A percentile compares a stretch with the other conserved stretches of the same genome.
Conservation (phyloP, 2,329 filamentous ascomycete species). For the Aspergillus hiratsukae region DNA sequence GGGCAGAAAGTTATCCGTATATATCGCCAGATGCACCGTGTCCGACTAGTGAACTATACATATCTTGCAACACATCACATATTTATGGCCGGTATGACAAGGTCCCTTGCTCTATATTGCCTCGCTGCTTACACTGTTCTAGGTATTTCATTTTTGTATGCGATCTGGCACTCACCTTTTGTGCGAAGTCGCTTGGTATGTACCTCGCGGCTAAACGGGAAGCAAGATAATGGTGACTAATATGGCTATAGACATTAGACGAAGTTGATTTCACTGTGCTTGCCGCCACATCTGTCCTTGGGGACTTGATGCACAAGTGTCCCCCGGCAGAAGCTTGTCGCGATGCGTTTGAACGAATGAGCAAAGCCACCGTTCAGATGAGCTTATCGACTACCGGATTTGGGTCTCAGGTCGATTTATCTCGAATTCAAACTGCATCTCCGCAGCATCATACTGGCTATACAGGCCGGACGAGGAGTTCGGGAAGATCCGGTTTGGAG, state of each 20-base stretch:
- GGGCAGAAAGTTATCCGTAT: conserved; percentile 88
- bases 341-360: conserved; percentile 91
- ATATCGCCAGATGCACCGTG: conserved; percentile 82
- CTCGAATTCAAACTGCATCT: conserved; percentile 16
- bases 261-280: conserved; percentile 97
- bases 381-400: conserved; percentile 83
- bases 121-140: conserved; percentile 11
- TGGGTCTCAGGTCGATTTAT: conserved; percentile 45
- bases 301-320: conserved; percentile 88
- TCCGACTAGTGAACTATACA: conserved; percentile 90
- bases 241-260: conserved; percentile 63
- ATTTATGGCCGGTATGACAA: conserved; percentile 78
- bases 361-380: conserved; percentile 94
- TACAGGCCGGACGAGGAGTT: conserved; percentile 8
- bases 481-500: conserved; percentile 13
- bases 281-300: conserved; percentile 86
- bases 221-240: conserved; percentile 5
- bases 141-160: conserved; percentile 88
- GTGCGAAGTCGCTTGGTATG: conserved; percentile 81
- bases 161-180: conserved; percentile 91
- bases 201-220: conserved; percentile 10
- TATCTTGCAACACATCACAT: conserved; percentile 93
- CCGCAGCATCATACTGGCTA: conserved; percentile 12
- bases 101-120: conserved; percentile 3
- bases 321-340: conserved; percentile 91